Base-by-base conservation (phyloP, 2,329 filamentous ascomycete genomes). In the Fusarium miscanthi region DNA sequence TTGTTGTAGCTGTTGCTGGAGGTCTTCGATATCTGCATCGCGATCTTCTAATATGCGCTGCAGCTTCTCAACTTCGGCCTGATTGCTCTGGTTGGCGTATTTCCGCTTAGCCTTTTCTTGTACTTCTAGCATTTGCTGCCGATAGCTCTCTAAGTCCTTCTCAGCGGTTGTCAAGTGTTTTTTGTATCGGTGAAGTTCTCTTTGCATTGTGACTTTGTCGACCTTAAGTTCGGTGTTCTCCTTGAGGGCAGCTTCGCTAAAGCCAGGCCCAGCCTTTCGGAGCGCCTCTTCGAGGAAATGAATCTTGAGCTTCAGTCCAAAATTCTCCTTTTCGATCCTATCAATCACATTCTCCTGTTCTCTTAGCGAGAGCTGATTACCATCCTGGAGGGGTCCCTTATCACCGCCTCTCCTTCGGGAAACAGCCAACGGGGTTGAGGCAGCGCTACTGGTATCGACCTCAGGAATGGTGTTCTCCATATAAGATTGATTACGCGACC, bases 211-310 rank as follows among this genome's bases (percentile, higher is more conserved):
- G 67, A 97, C 90, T 79, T 94, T 94, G 82, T 96, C 92, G 65
- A 97, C 94, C 81, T 98, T 98, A 60, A 99, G 89, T 74, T 97
- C 95, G 8, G 96, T 97, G 79, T 99, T 99, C 82, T 99, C 96
- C 79, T 93, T 94, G 33, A 99, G 85, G 7, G 95, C 94, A 35
- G 91, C 90, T 81, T 97, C 93, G 77, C 95, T 97, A 84, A 95
- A 96, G 61, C 95, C 94, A 12, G 94, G 94, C 2, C 95, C 95
- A 60, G 92, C 90, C 80, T 97, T 97, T 59, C 92, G 90, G 54
- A 99, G 84, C 19, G 94, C 93, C 76, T 98, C 94, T 81, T 99
- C 94, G 62, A 99, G 87, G 80, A 97, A 99, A 81, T 98, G 94
- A 59, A 98, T 97, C 82, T 97, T 98, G 76, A 98, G 88, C 82